A percentile compares a stretch with the other conserved stretches of the same genome.
Evolutionary conservation across 805 yeast species (phyloP).

Genomic region (Pichia deserticola): DNA sequence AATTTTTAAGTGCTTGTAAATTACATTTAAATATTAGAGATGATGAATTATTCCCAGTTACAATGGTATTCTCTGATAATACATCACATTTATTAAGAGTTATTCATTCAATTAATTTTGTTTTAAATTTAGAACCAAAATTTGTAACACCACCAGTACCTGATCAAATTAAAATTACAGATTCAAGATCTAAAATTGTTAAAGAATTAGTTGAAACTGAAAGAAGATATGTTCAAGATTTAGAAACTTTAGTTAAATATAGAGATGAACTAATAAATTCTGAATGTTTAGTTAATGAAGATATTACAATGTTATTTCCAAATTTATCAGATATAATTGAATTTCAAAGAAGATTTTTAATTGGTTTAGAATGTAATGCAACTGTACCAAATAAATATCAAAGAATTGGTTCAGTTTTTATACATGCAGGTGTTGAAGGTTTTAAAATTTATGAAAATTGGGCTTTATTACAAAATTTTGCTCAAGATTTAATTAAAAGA

Average conservation of each 20-base stretch:
- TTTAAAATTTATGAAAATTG: slow-evolving; percentile 90
- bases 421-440: slow-evolving; percentile 71
- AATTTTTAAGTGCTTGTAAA: slow-evolving; percentile 82
- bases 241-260: slow-evolving; percentile 66
- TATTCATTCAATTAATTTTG: slow-evolving; percentile 59
- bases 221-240: slow-evolving; percentile 85
- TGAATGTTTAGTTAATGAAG: slow-evolving; percentile 70
- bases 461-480: slow-evolving; percentile 85
- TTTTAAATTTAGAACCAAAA: slow-evolving; percentile 48
- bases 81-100: slow-evolving; percentile 74
- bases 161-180: slow-evolving; percentile 32
- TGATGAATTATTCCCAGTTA: slow-evolving; percentile 79
- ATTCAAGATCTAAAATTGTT: slow-evolving; percentile 68
- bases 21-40: slow-evolving; percentile 66
- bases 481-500: slow-evolving; percentile 68
- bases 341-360: slow-evolving; percentile 82
- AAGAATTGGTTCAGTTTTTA: slow-evolving; percentile 81
- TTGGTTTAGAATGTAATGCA: slow-evolving; percentile 85
- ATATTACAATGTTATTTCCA: slow-evolving; percentile 76
- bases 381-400: slow-evolving; percentile 67
- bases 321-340: slow-evolving; percentile 77
- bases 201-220: slow-evolving; percentile 84
- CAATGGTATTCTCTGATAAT: slow-evolving; percentile 78
- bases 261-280: slow-evolving; percentile 58
- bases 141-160: slow-evolving; percentile 17